These are phyloP conservation scores for Dentipellis sp. DNA, from an alignment of 768 basidiomycete genomes.

Conservation along the genomic window DNA sequence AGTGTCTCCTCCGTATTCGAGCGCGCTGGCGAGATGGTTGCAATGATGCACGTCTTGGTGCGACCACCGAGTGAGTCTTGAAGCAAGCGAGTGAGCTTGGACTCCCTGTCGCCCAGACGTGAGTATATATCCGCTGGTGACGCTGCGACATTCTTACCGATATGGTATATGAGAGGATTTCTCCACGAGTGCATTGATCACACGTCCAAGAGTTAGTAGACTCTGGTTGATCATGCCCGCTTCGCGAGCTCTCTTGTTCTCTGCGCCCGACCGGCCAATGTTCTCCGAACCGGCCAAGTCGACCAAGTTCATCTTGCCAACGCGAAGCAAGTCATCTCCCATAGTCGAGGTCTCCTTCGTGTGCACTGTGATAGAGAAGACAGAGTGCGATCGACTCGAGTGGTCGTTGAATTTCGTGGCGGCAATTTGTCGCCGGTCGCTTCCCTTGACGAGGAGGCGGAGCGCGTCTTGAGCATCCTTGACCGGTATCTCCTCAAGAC, in stretches of 20 bases:
- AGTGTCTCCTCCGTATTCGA: conserved; percentile 96
- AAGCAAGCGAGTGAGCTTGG: conserved; percentile 91
- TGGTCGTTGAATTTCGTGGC: conserved; percentile 98
- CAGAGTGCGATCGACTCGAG: conserved; percentile 94
- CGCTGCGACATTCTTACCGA: conserved; percentile 39
- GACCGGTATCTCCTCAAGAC: conserved; percentile 84
- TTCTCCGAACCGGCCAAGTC: conserved; percentile 98
- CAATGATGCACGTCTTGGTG: conserved; percentile 97
- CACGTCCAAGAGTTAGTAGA: conserved; percentile 89
- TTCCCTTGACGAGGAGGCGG: conserved; percentile 79
- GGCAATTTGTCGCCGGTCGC: conserved; percentile 84
- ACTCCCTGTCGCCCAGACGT: conserved; percentile 49
- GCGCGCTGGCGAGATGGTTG: conserved; percentile 89
- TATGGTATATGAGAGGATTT: conserved; percentile 90
- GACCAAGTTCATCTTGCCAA: conserved; percentile 95
- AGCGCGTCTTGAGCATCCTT: conserved; percentile 79
- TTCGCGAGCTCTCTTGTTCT: conserved; percentile 89
- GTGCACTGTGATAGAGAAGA: conserved; percentile 95
- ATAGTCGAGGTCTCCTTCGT: conserved; percentile 70
- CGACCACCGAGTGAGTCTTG: conserved; percentile 98
- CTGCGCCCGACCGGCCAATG: conserved; percentile 91
- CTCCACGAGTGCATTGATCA: conserved; percentile 94
- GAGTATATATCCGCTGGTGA: background rate
- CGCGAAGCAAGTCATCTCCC: conserved; percentile 84
- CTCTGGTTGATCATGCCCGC: conserved; percentile 99